Base-by-base conservation (phyloP, 768 basidiomycete genomes). In the Asterophora parasitica region DNA sequence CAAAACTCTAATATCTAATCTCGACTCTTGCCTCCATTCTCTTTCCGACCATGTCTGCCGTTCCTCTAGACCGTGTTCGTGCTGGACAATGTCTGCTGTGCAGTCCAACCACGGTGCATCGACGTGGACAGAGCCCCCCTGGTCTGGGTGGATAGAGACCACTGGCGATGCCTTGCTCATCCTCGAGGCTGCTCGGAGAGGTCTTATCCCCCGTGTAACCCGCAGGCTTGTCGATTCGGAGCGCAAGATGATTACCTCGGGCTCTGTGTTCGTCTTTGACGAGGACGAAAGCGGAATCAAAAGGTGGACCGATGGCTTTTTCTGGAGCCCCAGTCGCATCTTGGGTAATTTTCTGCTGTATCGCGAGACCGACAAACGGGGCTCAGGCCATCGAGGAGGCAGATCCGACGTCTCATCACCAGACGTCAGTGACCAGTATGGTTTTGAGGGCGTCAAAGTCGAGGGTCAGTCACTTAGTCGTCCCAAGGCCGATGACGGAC, bases 211-310 rank as follows among this genome's bases (percentile, higher is more conserved):
- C 7, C 77, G 92, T 48, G 90, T 98, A 17, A 94, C 92, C 28
- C 81, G 94, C 34, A 82, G 94, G 33, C 80, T 98, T 42, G 89
- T 92, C 52, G 94, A 96, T 63, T 78, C 88, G 27, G 94, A 98
- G 65, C 80, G 92, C 48, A 85, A 82, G 60, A 90, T 95, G 85
- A 93, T 98, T 63, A 84, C 84, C 13, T 88, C 85, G 5, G 94
- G 94, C 48, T 88, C 88, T 6, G 92, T 98, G 9, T 98, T 97
- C 59, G 94, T 96, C 55, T 98, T 96, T 61, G 92, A 98, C 65
- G 94, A 96, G 72, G 87, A 92, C 59, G 92, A 95, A 69, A 92
- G 89, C 60, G 92, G 93, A 20, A 98, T 98, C 72, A 95, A 94
- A 71, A 79, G 94, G 36, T 96, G 93, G 90, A 98, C 94, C 1